A percentile compares a stretch with the other conserved stretches of the same genome.
These are phyloP conservation scores for Eucalyptus pauciflora DNA, from an alignment of 345 rosid species.

Conservation along the genomic window DNA sequence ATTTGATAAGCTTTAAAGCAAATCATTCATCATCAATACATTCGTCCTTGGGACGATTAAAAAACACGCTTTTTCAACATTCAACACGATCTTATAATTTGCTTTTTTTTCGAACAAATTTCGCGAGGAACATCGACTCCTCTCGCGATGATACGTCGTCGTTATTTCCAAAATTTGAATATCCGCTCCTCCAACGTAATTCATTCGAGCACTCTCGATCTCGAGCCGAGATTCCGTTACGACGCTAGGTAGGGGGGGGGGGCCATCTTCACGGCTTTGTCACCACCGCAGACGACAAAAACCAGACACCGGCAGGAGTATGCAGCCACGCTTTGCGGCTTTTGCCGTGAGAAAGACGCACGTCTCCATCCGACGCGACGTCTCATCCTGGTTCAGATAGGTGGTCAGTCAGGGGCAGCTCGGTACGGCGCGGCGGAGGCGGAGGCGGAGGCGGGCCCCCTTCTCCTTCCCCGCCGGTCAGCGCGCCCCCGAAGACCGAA, in stretches of 20 bases:
- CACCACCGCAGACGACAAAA: neutral
- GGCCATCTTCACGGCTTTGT: neutral
- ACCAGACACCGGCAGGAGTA: neutral
- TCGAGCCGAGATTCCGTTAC: neutral
- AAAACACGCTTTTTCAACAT: rapidly evolving
- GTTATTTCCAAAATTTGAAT: neutral
- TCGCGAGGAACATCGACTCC: too few species aligned
- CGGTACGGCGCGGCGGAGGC: neutral
- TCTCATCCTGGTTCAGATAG: neutral
- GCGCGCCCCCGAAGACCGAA: neutral
- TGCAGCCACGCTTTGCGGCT: slow-evolving; percentile 12
- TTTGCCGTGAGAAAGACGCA: neutral
- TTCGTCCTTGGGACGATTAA: rapidly evolving
- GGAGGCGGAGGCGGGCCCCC: neutral
- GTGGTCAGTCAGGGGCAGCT: neutral
- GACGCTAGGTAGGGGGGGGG: too few species aligned
- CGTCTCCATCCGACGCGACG: neutral
- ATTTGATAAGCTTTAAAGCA: neutral
- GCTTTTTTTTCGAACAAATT: neutral
- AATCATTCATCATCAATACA: too few species aligned
- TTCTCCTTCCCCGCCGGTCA: neutral
- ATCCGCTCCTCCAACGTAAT: neutral
- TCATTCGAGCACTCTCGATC: neutral
- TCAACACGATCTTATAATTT: rapidly evolving
- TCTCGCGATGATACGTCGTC: neutral